phyloP scores from a whole-genome alignment of 192 early-diverging fungal species.

The Thoreauomyces humboldtii region DNA sequence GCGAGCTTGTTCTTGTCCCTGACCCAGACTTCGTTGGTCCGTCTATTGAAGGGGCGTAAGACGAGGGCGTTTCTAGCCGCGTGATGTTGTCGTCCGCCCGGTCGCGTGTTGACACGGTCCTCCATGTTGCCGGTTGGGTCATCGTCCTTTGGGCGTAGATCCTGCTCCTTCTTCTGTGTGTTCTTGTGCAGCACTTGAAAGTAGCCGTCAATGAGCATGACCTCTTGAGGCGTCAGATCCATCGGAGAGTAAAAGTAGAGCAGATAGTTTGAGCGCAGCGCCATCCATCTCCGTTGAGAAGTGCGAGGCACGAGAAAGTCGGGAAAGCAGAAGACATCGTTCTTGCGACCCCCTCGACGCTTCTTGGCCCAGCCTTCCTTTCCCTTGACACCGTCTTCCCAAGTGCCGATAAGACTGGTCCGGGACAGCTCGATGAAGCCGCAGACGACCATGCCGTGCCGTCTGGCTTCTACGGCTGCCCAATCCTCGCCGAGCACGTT shows the following conservation, averaged over 20 bases:
- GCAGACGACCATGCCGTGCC: conserved; percentile 22
- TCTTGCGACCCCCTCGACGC: conserved; percentile 28
- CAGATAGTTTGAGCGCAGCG: conserved; percentile 30
- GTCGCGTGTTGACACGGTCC: conserved; percentile 19
- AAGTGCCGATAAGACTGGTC: conserved; percentile 26
- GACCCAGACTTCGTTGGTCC: conserved; percentile 31
- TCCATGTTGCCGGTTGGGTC: conserved; percentile 21
- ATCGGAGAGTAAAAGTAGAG: conserved; percentile 30
- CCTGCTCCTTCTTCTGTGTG: conserved; percentile 13
- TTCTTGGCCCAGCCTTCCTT: conserved; percentile 33
- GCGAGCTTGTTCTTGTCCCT: conserved; percentile 20
- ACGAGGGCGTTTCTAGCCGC: conserved; percentile 17
- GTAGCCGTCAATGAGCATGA: conserved; percentile 32
- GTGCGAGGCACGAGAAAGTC: conserved; percentile 29
- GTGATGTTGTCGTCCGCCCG: conserved; percentile 28
- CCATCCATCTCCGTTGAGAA: conserved; percentile 24
- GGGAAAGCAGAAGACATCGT: conserved; percentile 32
- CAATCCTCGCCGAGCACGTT: conserved; percentile 15
- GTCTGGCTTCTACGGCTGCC: conserved; percentile 23
- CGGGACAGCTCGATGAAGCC: conserved; percentile 31
- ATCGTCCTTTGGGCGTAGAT: conserved; percentile 25
- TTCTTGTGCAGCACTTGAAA: conserved; percentile 30
- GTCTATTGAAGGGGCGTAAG: conserved; percentile 24
- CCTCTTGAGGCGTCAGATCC: conserved; percentile 27
- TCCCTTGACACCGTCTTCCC: conserved; percentile 25